Base-by-base conservation (phyloP, 2,329 filamentous ascomycete species). In the Xylaria sp. region DNA sequence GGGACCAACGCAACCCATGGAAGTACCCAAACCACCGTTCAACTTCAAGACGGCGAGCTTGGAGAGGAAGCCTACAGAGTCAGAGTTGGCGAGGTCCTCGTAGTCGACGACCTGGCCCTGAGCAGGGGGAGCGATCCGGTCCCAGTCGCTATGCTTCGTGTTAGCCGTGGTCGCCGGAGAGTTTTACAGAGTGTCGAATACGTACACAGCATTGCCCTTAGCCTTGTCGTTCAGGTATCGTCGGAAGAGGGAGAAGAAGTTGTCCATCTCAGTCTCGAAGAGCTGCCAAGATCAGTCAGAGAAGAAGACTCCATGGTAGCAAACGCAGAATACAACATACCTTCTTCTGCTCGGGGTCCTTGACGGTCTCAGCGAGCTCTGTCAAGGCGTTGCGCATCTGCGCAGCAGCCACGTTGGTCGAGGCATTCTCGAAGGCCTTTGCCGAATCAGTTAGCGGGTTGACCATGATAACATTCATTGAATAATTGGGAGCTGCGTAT, bases 261-360 rank as follows among this genome's bases (percentile, higher is more conserved):
- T 99, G 85, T 99, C 94, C 92, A 97, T 97, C 80, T 99, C 93
- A 3, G 92, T 95, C 81, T 97, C 93, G 77, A 97, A 97, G 67
- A 95, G 86, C 90, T 91, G 68, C 68, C 52, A 46, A 2, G 13
- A 37, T 35, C 7, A 23, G 60, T 66, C 55, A 65, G 52, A 52
- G 10, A 19, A 9, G 30, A 30, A 30, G 19, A 7, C 49, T 35
- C 4, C 2, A 1, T 7, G 18, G 37, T 4, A 19, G 10, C 50
- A 37, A 1, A 2, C 19, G 46, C 62, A 61, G 4, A 6, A 46
- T 47, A 16, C 11, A 34, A 42, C 49, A 78, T 80, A 92, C 92
- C 89, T 96, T 93, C 78, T 90, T 91, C 75, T 89, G 79, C 64
- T 86, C 80, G 59, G 89, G 83, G 74, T 97, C 92, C 71, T 87